Conservation (phyloP, 179 eudicot genomes). For the Spergularia azorica region DNA sequence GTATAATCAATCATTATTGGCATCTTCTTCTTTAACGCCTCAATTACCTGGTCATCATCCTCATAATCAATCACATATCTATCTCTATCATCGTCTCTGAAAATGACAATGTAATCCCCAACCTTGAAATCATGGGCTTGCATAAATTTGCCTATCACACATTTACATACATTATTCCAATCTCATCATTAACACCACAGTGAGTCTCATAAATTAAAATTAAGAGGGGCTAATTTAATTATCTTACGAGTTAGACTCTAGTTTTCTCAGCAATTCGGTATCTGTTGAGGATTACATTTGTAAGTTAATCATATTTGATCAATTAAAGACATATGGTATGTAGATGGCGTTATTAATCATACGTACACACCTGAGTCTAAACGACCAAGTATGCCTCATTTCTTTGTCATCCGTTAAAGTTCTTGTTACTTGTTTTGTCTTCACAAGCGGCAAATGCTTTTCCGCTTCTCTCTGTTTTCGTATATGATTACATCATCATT, state of each 20-base stretch:
- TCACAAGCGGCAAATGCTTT: neutral
- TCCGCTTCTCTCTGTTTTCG: constrained; percentile 13
- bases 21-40: neutral
- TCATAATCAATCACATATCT: neutral
- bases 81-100: neutral
- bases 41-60: neutral
- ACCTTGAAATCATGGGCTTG: constrained; percentile 14
- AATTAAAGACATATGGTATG: no score
- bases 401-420: constrained; percentile 1
- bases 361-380: neutral
- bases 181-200: no score
- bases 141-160: neutral
- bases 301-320: no score
- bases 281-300: neutral
- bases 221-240: no score
- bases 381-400: neutral
- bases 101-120: constrained; percentile 10
- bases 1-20: no score
- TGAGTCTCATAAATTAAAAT: neutral
- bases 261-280: constrained; percentile 1
- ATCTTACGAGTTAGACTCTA: constrained; percentile 9
- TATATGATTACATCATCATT: no score
- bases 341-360: no score
- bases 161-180: no score
- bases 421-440: neutral